Evolutionary conservation across 306 rosid genomes (phyloP), one percentile per base, ranked within the genome.

Genomic region (Crataegus laevigata): DNA sequence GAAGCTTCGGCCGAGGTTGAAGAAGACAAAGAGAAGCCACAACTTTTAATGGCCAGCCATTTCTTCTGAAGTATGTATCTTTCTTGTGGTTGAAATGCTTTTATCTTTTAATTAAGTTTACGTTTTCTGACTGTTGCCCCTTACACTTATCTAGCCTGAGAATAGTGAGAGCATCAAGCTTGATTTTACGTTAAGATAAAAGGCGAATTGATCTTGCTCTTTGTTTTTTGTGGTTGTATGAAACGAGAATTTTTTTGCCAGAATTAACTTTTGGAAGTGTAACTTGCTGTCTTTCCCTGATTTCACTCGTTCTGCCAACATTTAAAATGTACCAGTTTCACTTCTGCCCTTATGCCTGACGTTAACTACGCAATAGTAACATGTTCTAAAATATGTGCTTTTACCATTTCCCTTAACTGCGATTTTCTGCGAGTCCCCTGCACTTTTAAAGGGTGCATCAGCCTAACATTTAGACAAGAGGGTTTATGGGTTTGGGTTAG

Each of bases 41-140:
- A 94, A 74, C 94, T 94, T 82, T 80, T 94, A 86, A 83, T 91
- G 90, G 92, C 97, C 36, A 81, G 90, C 84, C 98, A 91, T 86
- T 94, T 94, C 88, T 85, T 94, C 57, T 94, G 73, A 90, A 77
- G 89, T 79, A 84, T 50, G 52, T 36, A 45, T 69, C 59, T 71
- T 76, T 73, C 68, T 59, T 57, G 84, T 80, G 71, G 77, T 77
- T 57, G 75, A 83, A 78, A 47, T 18, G 75, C 78, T 63, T 63
- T 24, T 69, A 54, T 19, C 38, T 65, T 36, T 65, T 55, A 50
- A 58, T 75, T 52, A 38, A 36, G 64, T 50, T 67, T 5, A 11
- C 45, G 51, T 63, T 34, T 14, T n/a, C 18, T 11, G 25, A 28
- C 30, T 38, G 42, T 10, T 32, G 19, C 60, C 65, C 34, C 24